phyloP scores from a whole-genome alignment of 768 basidiomycete species.

The Hericium erinaceus region DNA sequence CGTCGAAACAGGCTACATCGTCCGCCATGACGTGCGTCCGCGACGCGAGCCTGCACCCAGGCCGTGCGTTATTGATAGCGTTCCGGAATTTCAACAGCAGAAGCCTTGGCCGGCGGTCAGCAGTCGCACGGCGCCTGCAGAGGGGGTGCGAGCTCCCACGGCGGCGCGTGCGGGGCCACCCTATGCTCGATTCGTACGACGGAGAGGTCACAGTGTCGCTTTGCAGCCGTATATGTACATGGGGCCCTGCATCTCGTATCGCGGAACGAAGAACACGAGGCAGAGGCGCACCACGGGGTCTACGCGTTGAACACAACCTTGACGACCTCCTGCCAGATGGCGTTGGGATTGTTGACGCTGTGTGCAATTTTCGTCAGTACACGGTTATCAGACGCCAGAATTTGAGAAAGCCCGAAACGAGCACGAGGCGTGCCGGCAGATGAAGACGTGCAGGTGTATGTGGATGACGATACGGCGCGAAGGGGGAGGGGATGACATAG shows the following conservation, averaged over 20 bases:
- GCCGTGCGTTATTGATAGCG: neutral
- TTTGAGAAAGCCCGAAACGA: neutral
- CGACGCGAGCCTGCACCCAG: neutral
- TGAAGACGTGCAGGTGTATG: neutral
- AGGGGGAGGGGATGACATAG: neutral
- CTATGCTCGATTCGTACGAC: too few species aligned
- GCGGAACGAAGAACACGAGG: too few species aligned
- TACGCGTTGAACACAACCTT: slow-evolving; percentile 15
- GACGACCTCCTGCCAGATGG: slow-evolving; percentile 44
- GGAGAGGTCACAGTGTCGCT: neutral
- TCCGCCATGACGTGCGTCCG: neutral
- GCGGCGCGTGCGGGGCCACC: neutral
- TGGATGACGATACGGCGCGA: neutral
- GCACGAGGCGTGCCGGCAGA: neutral
- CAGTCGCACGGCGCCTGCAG: neutral
- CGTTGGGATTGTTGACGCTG: slow-evolving; percentile 47
- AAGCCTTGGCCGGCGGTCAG: neutral
- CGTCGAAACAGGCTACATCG: neutral
- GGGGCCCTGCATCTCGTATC: too few species aligned
- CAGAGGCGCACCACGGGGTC: neutral
- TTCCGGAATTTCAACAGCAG: neutral
- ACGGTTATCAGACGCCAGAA: neutral
- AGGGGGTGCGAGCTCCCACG: neutral
- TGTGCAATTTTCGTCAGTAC: neutral
- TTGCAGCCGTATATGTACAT: too few species aligned